Evolutionary conservation across 139 green algal species (phyloP).

Genomic region (Pseudopediastrum boryanum): DNA sequence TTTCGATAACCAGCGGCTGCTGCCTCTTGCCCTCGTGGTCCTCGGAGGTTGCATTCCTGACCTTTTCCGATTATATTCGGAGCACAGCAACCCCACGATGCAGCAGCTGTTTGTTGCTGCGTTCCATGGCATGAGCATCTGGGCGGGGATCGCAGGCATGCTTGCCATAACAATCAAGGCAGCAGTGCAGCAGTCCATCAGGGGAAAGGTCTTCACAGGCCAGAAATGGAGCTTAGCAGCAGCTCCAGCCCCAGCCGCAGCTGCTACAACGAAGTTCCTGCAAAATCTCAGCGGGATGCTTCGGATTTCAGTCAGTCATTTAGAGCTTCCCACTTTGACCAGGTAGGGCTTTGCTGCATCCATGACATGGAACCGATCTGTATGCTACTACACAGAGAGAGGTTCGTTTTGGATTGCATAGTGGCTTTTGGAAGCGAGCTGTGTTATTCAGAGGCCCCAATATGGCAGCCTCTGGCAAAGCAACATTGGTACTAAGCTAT

Average conservation of each 20-base stretch:
- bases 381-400: background rate
- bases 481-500: too few species aligned
- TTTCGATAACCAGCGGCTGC: constrained; percentile 19
- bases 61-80: too few species aligned
- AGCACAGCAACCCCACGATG: too few species aligned
- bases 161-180: constrained; percentile 1
- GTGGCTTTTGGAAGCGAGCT: too few species aligned
- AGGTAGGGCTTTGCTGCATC: background rate
- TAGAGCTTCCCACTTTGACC: constrained; percentile 1
- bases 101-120: too few species aligned
- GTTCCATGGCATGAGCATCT: too few species aligned
- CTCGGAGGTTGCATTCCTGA: background rate
- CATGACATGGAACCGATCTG: background rate
- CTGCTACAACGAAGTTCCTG: background rate
- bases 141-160: background rate
- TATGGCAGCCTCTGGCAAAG: too few species aligned
- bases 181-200: background rate
- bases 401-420: background rate
- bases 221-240: constrained; percentile 14
- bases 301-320: background rate
- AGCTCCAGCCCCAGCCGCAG: background rate
- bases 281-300: constrained; percentile 2
- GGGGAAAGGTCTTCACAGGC: constrained; percentile 19
- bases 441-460: too few species aligned
- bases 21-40: background rate